Conservation (phyloP, 225 moss, liverwort and hornwort species). For the Sphagnum tenellum region DNA sequence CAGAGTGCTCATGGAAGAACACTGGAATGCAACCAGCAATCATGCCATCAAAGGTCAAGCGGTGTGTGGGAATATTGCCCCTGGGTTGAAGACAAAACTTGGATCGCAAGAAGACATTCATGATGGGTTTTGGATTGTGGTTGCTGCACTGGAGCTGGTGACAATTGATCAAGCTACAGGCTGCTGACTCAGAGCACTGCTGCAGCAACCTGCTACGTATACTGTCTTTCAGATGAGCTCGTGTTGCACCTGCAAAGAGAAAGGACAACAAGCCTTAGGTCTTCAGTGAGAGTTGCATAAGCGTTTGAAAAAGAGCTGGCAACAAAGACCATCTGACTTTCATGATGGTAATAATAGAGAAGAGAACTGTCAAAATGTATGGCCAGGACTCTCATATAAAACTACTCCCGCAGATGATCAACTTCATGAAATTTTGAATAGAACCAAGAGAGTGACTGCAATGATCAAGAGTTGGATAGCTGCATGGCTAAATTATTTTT, state of each 20-base stretch:
- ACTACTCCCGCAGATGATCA: no score
- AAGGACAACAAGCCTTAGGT: no score
- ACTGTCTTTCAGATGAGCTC: conserved; percentile 23
- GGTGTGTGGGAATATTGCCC: conserved; percentile 35
- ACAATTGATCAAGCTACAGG: conserved; percentile 30
- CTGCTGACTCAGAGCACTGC: conserved; percentile 17
- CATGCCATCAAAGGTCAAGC: conserved; percentile 38
- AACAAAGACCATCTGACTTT: no score
- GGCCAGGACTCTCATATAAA: no score
- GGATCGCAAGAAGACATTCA: conserved; percentile 23
- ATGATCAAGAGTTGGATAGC: no score
- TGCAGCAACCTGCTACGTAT: conserved; percentile 26
- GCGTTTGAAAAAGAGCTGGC: no score
- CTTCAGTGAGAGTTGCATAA: no score
- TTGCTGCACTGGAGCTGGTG: conserved; percentile 21
- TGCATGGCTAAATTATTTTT: no score
- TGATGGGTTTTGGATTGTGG: conserved; percentile 31
- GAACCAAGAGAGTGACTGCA: no score
- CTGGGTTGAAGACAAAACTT: conserved; percentile 37
- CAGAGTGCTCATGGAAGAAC: conserved; percentile 35
- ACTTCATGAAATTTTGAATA: no score
- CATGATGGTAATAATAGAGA: no score
- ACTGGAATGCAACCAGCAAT: conserved; percentile 42
- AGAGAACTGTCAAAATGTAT: no score
- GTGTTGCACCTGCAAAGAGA: conserved; percentile 15